Evolutionary conservation across 495 filamentous ascomycete genomes (phyloP).

Genomic region (Aspergillus steynii): DNA sequence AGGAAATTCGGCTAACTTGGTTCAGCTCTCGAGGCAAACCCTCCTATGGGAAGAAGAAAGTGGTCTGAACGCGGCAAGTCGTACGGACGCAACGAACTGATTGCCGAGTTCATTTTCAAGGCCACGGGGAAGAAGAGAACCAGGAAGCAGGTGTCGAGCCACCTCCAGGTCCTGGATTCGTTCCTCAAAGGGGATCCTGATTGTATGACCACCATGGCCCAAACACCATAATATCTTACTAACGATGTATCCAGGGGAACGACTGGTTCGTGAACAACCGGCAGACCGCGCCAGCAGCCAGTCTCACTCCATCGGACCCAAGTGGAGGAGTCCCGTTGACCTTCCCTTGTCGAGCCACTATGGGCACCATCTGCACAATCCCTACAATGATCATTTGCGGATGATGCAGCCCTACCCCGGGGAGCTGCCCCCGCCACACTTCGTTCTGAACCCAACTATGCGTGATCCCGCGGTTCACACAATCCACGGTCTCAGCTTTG

Average conservation of each 20-base stretch:
- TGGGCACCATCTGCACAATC: constrained; percentile 24
- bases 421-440: constrained; percentile 40
- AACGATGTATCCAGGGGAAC: constrained; percentile 33
- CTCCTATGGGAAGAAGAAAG: constrained; percentile 81
- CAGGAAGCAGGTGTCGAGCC: constrained; percentile 92
- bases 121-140: constrained; percentile 63
- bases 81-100: constrained; percentile 88
- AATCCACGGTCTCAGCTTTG: constrained; percentile 49
- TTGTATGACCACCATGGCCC: constrained; percentile 29
- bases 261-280: constrained; percentile 45
- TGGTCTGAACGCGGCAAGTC: constrained; percentile 68
- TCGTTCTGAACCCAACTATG: constrained; percentile 38
- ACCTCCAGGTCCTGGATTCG: constrained; percentile 93
- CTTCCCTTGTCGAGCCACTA: constrained; percentile 40
- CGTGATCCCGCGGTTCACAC: constrained; percentile 33
- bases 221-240: not conserved
- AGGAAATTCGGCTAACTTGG: constrained; percentile 10
- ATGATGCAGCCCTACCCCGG: constrained; percentile 36
- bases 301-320: constrained; percentile 34
- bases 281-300: constrained; percentile 40
- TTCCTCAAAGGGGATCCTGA: constrained; percentile 66
- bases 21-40: constrained; percentile 76
- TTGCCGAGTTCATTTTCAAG: constrained; percentile 76
- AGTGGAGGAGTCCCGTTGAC: constrained; percentile 43
- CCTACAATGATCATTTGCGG: constrained; percentile 38